A percentile compares a stretch with the other conserved stretches of the same genome.
Evolutionary conservation across 805 yeast species (phyloP).

Genomic region (Novakomyces olei): DNA sequence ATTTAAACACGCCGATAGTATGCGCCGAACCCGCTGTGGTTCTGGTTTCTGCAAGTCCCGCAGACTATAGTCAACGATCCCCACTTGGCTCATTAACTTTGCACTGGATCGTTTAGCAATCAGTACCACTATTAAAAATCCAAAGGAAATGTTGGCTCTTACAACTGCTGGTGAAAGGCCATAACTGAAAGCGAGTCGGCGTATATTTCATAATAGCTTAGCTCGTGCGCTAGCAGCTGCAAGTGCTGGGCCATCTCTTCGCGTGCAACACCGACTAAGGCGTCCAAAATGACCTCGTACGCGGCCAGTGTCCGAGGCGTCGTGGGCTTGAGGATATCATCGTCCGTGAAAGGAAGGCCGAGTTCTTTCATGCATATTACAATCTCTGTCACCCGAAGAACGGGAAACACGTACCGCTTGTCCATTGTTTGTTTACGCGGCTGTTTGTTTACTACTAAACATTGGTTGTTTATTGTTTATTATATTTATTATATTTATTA

Average conservation of each 20-base stretch:
- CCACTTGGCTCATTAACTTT: conserved; percentile 22
- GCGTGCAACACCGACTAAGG: neutral
- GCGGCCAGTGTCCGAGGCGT: neutral
- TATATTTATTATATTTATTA: no score
- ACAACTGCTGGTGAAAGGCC: neutral
- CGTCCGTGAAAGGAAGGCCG: neutral
- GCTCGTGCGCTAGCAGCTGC: neutral
- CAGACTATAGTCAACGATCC: conserved; percentile 52
- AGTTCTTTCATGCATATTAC: neutral
- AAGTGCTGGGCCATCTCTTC: neutral
- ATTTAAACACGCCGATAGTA: conserved; percentile 64
- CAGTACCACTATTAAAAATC: no score
- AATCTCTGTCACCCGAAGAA: neutral
- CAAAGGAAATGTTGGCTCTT: no score
- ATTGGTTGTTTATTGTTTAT: no score
- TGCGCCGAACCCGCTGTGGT: conserved; percentile 35
- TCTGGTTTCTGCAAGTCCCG: conserved; percentile 63
- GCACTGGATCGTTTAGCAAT: no score
- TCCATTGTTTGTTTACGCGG: no score
- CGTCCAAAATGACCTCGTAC: neutral
- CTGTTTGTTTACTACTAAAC: no score
- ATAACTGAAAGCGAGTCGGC: conserved; percentile 39
- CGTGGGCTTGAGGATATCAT: neutral
- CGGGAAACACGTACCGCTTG: neutral
- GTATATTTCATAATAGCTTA: no score